These are phyloP conservation scores for Leucocoprinus leucothites DNA, from an alignment of 768 basidiomycete genomes.

Conservation along the genomic window DNA sequence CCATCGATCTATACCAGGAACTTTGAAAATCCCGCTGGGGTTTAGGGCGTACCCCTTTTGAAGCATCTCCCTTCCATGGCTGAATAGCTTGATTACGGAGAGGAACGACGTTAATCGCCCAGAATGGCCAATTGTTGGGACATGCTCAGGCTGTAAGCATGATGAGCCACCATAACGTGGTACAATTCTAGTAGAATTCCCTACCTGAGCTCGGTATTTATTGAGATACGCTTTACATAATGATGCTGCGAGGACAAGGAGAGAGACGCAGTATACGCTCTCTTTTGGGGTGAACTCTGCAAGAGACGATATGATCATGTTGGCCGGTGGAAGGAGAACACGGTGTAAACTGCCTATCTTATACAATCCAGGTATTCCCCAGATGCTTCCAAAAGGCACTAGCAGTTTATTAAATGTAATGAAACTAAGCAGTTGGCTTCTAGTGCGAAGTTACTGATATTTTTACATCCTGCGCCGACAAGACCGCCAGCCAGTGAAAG, in stretches of 20 bases:
- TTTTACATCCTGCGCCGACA: neutral
- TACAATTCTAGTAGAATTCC: neutral
- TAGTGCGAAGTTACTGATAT: neutral
- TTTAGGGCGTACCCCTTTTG: conserved; percentile 24
- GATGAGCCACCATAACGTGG: neutral
- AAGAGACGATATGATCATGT: neutral
- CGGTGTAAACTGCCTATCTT: neutral
- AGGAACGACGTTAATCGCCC: conserved; percentile 22
- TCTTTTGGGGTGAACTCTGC: neutral
- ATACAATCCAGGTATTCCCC: neutral
- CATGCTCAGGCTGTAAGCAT: neutral
- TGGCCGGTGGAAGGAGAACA: neutral
- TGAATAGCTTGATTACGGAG: conserved; percentile 19
- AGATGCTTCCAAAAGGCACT: neutral
- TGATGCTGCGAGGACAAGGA: neutral
- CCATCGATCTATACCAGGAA: conserved; percentile 21
- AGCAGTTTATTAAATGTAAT: neutral
- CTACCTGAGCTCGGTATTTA: neutral
- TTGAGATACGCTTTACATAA: neutral
- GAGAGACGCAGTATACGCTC: neutral
- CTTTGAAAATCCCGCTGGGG: conserved; percentile 23
- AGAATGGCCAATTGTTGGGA: conserved; percentile 23
- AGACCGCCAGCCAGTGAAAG: no score
- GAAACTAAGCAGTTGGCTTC: neutral
- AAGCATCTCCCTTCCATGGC: conserved; percentile 19